Evolutionary conservation across 208 protist species (phyloP).

Genomic region (Trypanosomatidae sp.): DNA sequence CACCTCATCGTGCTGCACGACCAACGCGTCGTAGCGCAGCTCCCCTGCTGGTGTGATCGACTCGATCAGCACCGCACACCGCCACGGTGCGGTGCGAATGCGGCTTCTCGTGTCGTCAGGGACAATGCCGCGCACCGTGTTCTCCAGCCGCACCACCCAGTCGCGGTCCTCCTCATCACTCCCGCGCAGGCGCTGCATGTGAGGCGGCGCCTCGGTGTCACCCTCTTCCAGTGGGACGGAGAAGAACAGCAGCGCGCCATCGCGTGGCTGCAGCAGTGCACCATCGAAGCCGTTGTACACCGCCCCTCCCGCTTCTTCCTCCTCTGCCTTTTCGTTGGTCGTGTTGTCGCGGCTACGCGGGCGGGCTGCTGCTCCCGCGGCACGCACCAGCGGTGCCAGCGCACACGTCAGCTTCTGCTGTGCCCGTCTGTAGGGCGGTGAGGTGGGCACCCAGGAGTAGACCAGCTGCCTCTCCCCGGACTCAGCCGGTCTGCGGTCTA

Average conservation of each 20-base stretch:
- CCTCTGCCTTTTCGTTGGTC: too few species aligned
- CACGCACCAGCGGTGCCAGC: constrained; percentile 5
- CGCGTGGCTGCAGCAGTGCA: constrained; percentile 22
- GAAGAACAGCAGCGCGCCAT: constrained; percentile 21
- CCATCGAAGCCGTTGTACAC: constrained; percentile 28
- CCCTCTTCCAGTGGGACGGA: constrained; percentile 17
- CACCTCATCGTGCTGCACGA: constrained; percentile 20
- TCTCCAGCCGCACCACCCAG: constrained; percentile 26
- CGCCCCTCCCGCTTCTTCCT: too few species aligned
- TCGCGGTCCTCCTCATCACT: constrained; percentile 16
- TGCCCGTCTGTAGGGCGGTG: too few species aligned
- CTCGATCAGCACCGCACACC: constrained; percentile 18
- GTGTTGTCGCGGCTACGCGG: too few species aligned
- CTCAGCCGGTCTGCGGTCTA: neutral
- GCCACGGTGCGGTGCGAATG: constrained; percentile 13
- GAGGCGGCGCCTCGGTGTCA: constrained; percentile 14
- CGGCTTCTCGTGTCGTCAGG: too few species aligned
- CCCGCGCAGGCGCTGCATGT: constrained; percentile 17
- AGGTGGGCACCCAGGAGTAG: too few species aligned
- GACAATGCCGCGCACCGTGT: constrained; percentile 27
- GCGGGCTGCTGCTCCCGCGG: too few species aligned
- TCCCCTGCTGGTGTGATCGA: neutral
- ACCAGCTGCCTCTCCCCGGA: too few species aligned
- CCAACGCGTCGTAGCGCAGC: constrained; percentile 20
- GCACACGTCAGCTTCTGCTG: too few species aligned